phyloP scores from a whole-genome alignment of 2,329 filamentous ascomycete genomes.

The Ilyonectria sp. region DNA sequence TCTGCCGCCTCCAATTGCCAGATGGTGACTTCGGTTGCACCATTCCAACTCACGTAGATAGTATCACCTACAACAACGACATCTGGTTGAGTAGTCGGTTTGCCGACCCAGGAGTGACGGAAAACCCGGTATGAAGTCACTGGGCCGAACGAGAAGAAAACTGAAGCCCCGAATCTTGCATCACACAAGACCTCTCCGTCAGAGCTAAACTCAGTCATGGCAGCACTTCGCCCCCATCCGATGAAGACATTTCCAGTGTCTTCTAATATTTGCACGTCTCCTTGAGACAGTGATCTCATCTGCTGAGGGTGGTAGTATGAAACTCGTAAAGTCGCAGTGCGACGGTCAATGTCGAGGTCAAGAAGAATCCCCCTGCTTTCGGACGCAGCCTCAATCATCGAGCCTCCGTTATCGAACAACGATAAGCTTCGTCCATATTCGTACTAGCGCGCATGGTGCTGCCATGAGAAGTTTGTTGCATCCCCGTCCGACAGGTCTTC shows the following conservation, averaged over 20 bases:
- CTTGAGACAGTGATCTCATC: constrained; percentile 8
- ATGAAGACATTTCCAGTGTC: constrained; percentile 14
- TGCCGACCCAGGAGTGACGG: constrained; percentile 14
- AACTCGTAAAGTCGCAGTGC: neutral
- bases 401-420: constrained; percentile 7
- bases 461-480: constrained; percentile 12
- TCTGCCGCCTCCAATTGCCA: constrained; percentile 12
- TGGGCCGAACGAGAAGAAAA: neutral
- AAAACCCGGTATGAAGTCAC: constrained; percentile 7
- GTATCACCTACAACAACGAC: neutral
- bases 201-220: constrained; percentile 3
- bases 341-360: constrained; percentile 5
- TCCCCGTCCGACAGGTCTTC: constrained; percentile 1
- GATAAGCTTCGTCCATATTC: neutral
- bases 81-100: neutral
- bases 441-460: constrained; percentile 11
- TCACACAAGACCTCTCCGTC: constrained; percentile 10
- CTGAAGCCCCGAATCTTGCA: constrained; percentile 4
- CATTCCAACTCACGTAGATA: constrained; percentile 18
- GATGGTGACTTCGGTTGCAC: constrained; percentile 6
- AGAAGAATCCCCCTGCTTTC: constrained; percentile 15
- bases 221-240: constrained; percentile 11
- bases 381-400: neutral
- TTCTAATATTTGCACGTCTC: constrained; percentile 12
- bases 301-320: constrained; percentile 13